Percentiles rank a stretch among this genome's conserved stretches.
These are phyloP conservation scores for Zygosaccharomyces sapae DNA, from an alignment of 1,139 yeast genomes.

Conservation along the genomic window DNA sequence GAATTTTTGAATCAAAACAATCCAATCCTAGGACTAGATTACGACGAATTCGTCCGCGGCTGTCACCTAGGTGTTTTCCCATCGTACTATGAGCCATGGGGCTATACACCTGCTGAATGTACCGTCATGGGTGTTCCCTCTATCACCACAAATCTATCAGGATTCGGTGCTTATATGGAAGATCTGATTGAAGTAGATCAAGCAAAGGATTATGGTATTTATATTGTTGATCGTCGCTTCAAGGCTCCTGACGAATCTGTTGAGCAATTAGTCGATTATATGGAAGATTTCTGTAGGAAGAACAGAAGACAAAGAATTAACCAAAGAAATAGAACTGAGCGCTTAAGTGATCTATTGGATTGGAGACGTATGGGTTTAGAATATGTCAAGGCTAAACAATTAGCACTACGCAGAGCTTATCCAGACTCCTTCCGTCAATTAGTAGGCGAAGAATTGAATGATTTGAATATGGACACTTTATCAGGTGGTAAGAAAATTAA, in stretches of 20 bases:
- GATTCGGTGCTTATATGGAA: conserved; percentile 98
- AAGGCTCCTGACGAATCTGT: conserved; percentile 92
- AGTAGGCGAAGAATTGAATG: conserved; percentile 33
- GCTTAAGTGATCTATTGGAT: conserved; percentile 86
- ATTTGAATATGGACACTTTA: conserved; percentile 31
- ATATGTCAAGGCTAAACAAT: conserved; percentile 89
- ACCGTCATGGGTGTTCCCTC: conserved; percentile 99
- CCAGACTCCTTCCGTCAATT: conserved; percentile 74
- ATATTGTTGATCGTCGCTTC: conserved; percentile 91
- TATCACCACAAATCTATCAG: conserved; percentile 93
- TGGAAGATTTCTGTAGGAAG: conserved; percentile 84
- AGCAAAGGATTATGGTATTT: conserved; percentile 92
- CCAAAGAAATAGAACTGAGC: conserved; percentile 95
- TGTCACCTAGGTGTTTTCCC: conserved; percentile 99
- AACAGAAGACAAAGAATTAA: conserved; percentile 96
- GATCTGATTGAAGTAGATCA: conserved; percentile 78
- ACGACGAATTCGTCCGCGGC: conserved; percentile 96
- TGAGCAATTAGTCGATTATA: conserved; percentile 80
- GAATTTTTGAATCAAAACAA: conserved; percentile 93
- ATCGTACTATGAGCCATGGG: conserved; percentile 98
- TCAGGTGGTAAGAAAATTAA: conserved; percentile 47
- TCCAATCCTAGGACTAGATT: conserved; percentile 88
- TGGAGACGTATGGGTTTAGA: conserved; percentile 99
- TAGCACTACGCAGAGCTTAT: conserved; percentile 88
- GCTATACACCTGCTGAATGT: conserved; percentile 98